Evolutionary conservation across 768 basidiomycete genomes (phyloP).

Genomic region (Serendipita sp.): DNA sequence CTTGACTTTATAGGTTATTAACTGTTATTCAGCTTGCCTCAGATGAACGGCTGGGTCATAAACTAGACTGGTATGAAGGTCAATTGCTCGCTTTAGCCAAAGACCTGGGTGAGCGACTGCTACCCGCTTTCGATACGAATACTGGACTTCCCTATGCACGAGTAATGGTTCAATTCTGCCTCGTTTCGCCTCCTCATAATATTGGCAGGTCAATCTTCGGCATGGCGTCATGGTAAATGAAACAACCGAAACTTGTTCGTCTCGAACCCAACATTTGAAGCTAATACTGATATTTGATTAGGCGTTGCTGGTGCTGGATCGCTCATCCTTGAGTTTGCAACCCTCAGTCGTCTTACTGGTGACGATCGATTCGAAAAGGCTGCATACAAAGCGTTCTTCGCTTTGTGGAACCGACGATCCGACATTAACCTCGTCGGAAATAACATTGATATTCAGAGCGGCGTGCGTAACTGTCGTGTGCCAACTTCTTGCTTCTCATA

Average conservation of each 20-base stretch:
- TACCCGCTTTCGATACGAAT: slow-evolving; percentile 83
- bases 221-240: slow-evolving; percentile 65
- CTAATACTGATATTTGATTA: slow-evolving; percentile 19
- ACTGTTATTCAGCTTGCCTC: slow-evolving; percentile 31
- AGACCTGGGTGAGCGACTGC: slow-evolving; percentile 71
- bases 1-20: slow-evolving; percentile 10
- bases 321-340: slow-evolving; percentile 86
- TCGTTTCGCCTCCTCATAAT: slow-evolving; percentile 6
- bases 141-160: slow-evolving; percentile 89
- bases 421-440: slow-evolving; percentile 79
- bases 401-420: slow-evolving; percentile 83
- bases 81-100: slow-evolving; percentile 49
- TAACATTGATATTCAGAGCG: slow-evolving; percentile 64
- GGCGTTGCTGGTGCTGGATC: slow-evolving; percentile 90
- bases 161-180: slow-evolving; percentile 27
- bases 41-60: slow-evolving; percentile 46
- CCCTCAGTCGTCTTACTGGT: slow-evolving; percentile 77
- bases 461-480: slow-evolving; percentile 33
- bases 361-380: slow-evolving; percentile 81
- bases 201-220: slow-evolving; percentile 58
- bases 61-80: slow-evolving; percentile 69
- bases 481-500: slow-evolving; percentile 11
- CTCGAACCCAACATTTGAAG: background rate
- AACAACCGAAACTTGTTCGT: slow-evolving; percentile 70
- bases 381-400: slow-evolving; percentile 82